These are phyloP conservation scores for Sporobolomyces roseus DNA, from an alignment of 768 basidiomycete species.

Conservation along the genomic window DNA sequence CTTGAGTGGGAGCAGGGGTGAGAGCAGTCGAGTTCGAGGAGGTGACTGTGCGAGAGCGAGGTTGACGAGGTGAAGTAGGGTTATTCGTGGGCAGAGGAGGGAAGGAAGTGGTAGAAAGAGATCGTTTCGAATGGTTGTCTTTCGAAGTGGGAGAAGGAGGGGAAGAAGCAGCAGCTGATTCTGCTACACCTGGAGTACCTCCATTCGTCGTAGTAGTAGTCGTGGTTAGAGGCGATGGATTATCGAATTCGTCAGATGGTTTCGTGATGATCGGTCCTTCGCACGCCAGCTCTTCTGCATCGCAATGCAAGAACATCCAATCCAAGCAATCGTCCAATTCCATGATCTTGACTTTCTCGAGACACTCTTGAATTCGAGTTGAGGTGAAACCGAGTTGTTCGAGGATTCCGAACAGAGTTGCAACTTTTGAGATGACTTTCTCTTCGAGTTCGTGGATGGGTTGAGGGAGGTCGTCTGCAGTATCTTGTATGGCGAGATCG, in stretches of 20 bases:
- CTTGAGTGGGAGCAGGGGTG: not conserved
- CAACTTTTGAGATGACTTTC: conserved; percentile 66
- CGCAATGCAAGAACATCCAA: conserved; percentile 74
- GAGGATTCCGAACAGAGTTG: conserved; percentile 73
- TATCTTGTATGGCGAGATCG: conserved; percentile 22
- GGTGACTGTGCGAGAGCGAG: conserved; percentile 10
- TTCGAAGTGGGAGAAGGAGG: not conserved
- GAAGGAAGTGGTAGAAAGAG: not conserved
- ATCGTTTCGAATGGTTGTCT: not conserved
- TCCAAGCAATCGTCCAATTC: conserved; percentile 85
- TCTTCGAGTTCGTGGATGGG: conserved; percentile 62
- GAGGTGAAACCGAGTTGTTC: conserved; percentile 72
- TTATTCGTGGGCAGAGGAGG: no score
- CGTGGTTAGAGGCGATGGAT: not conserved
- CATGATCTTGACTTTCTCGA: conserved; percentile 61
- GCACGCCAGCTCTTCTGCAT: conserved; percentile 58
- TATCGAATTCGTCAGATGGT: not conserved
- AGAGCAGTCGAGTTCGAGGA: no score
- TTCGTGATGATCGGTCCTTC: conserved; percentile 36
- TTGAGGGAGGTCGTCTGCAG: conserved; percentile 33
- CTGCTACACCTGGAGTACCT: not conserved
- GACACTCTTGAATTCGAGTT: conserved; percentile 65
- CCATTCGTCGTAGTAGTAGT: not conserved
- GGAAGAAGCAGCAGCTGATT: not conserved
- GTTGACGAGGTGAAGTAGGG: conserved; percentile 13